Evolutionary conservation across 176 grass and related monocot genomes (phyloP).

Genomic region (Saccharum spontaneum): DNA sequence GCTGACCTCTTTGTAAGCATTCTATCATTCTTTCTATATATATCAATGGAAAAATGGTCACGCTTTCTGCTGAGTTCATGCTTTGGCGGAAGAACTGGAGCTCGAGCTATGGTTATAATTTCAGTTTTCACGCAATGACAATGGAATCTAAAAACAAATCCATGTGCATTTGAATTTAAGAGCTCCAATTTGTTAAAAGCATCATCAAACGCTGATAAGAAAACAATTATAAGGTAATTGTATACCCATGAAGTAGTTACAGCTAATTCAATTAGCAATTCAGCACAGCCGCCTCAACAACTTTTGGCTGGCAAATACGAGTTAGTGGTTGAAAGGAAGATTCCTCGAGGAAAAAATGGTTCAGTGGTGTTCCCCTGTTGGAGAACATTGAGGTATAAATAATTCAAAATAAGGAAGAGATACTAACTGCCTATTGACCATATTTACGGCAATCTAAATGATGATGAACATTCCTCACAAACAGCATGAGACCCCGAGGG

Average conservation of each 20-base stretch:
- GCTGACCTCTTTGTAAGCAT: neutral
- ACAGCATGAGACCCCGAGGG: neutral
- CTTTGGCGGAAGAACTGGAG: neutral
- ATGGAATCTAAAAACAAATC: neutral
- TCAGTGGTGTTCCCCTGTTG: neutral
- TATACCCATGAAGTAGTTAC: neutral
- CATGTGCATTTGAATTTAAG: neutral
- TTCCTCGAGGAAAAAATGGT: neutral
- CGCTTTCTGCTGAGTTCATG: neutral
- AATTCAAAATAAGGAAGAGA: neutral
- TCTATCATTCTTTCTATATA: conserved; percentile 1
- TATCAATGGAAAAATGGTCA: neutral
- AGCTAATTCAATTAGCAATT: neutral
- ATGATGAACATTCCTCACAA: neutral
- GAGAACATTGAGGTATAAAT: neutral
- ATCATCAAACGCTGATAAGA: neutral
- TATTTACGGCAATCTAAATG: neutral
- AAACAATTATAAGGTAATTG: neutral
- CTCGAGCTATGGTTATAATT: neutral
- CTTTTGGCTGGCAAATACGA: neutral
- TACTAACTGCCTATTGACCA: neutral
- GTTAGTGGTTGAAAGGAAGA: neutral
- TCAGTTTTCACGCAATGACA: neutral
- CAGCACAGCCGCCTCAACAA: neutral
- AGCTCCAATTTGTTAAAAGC: neutral